Evolutionary conservation across 2,329 filamentous ascomycete species (phyloP).

Genomic region (Xylaria sp.): DNA sequence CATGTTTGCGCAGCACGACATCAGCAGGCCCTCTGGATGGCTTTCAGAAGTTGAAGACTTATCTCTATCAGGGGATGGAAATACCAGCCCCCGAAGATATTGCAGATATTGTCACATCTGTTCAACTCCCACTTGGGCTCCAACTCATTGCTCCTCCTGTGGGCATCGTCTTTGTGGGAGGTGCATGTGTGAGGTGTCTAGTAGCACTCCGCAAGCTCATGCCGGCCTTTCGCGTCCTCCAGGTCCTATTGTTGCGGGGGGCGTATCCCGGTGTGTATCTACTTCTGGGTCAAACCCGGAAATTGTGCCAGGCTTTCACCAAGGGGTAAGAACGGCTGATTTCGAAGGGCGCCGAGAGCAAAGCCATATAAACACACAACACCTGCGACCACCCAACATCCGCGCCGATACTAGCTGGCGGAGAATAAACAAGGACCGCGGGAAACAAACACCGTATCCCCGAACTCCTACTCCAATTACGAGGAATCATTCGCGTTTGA

Average conservation of each 20-base stretch:
- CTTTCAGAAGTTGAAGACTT: conserved; percentile 49
- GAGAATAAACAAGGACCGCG: neutral
- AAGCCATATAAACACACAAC: neutral
- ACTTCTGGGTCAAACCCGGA: conserved; percentile 11
- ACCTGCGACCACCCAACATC: neutral
- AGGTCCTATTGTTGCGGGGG: conserved; percentile 24
- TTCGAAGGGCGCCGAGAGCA: neutral
- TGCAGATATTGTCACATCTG: conserved; percentile 57
- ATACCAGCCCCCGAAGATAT: conserved; percentile 37
- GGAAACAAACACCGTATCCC: neutral
- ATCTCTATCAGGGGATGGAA: conserved; percentile 42
- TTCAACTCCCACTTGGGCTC: conserved; percentile 47
- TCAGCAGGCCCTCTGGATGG: conserved; percentile 54
- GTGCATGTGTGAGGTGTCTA: conserved; percentile 48
- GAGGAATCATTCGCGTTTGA: neutral
- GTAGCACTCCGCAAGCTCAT: conserved; percentile 32
- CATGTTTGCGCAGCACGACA: conserved; percentile 53
- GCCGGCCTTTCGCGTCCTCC: conserved; percentile 31
- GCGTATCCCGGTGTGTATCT: conserved; percentile 18
- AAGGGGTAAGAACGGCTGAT: neutral
- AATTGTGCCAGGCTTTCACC: neutral
- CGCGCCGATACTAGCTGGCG: conserved; percentile 3
- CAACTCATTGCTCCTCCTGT: conserved; percentile 53
- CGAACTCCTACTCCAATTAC: neutral
- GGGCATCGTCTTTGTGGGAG: conserved; percentile 57